These are phyloP conservation scores for Auriscalpium vulgare DNA, from an alignment of 768 basidiomycete species.

Conservation along the genomic window DNA sequence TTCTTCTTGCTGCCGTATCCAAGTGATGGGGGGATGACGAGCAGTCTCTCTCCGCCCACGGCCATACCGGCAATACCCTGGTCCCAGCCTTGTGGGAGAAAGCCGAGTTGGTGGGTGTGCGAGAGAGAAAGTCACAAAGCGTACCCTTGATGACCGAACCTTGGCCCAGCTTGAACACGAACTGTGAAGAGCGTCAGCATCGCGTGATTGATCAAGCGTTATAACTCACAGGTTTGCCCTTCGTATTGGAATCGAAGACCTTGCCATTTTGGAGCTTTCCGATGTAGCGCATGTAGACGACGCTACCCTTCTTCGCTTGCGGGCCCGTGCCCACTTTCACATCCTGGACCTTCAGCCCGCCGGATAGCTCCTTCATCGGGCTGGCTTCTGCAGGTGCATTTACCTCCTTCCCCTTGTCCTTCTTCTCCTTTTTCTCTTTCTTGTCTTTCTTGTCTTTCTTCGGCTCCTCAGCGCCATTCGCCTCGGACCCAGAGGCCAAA, in stretches of 20 bases:
- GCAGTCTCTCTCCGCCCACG: constrained; percentile 76
- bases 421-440: constrained; percentile 20
- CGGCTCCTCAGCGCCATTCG: constrained; percentile 22
- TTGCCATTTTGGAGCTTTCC: constrained; percentile 79
- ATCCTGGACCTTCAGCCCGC: constrained; percentile 74
- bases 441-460: constrained; percentile 29
- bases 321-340: constrained; percentile 76
- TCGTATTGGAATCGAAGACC: constrained; percentile 72
- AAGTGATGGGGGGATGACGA: constrained; percentile 66
- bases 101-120: too few species aligned
- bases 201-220: constrained; percentile 1
- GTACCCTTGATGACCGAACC: constrained; percentile 90
- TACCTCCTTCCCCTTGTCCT: constrained; percentile 22
- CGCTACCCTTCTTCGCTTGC: constrained; percentile 78
- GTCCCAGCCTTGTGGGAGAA: constrained; percentile 63
- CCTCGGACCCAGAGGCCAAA: constrained; percentile 20
- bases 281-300: constrained; percentile 83
- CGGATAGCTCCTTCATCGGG: constrained; percentile 38
- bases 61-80: constrained; percentile 90
- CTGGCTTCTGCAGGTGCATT: constrained; percentile 22
- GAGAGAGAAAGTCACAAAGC: constrained; percentile 10
- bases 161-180: constrained; percentile 71
- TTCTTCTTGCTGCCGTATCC: constrained; percentile 63
- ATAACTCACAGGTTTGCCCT: constrained; percentile 73
- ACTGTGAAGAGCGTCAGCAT: constrained; percentile 31